Base-by-base conservation (phyloP, 2,329 filamentous ascomycete species). In the Scleromitrula shiraiana region DNA sequence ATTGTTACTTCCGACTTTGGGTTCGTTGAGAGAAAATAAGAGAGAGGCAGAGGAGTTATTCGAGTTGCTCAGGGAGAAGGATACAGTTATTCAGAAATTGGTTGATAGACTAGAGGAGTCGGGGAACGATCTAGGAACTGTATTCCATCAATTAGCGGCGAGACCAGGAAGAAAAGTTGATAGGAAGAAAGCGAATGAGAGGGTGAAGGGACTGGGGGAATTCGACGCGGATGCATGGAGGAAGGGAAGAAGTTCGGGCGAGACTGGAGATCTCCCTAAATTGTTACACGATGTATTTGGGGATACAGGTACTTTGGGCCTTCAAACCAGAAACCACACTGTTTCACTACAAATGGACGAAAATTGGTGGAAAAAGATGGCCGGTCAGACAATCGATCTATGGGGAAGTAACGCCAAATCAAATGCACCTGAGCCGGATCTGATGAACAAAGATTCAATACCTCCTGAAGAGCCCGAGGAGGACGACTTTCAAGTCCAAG, bases 11-110 rank as follows among this genome's bases (percentile, higher is more conserved):
- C 75, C 76, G 3, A 47, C 22, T 22, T 61, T 78, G 7, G 58
- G 78, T 6, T 57, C 65, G 6, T 67, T 68, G 20, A 68, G 70
- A 5, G 67, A 71, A 50, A 62, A 65, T 4, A 36, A n/a, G 29
- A 14, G 22, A 20, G 64, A 71, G 15, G 67, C 68, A 27, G 60
- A 66, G 40, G 68, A 75, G 45, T 64, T 80, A n/a, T 51, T 73
- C 9, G 57, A 64, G 4, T 64, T 67, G 22, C 59, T 80, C 8
- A 61, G 64, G 10, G 69, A 73, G 32, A 80, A 79, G 55, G 77
- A 80, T 57, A 70, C 67, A 49, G 70, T 76, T 9, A 76, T 80
- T 54, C 67, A 70, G 29, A 75, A 73, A 47, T 57, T 80, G 26
- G 58, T 76, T 10, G 76, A 80, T 57, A 71, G 72, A 41, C 65